Evolutionary conservation across 2,329 filamentous ascomycete genomes (phyloP), one percentile per base, ranked within the genome.

Genomic region (Camptophora hylomeconis): DNA sequence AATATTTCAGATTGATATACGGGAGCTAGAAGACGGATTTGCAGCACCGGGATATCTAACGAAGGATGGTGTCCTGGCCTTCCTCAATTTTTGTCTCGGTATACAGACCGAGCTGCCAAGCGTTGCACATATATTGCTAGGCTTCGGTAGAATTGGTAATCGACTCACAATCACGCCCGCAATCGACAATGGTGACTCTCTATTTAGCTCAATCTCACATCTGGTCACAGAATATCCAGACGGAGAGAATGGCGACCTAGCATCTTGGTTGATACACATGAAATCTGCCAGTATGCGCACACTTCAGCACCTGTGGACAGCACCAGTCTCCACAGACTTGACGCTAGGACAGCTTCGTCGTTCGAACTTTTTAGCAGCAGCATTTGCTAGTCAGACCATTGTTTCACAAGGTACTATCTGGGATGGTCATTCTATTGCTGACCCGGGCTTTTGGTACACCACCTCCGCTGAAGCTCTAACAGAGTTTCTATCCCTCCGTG

Each of bases 61-160:
- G 49, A 92, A 94, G 53, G 63, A 81, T 30, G 79, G 78, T 35
- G 75, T 95, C 13, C 66, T 98, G 5, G 78, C 87, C 39, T 87
- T 98, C 45, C 60, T 99, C 20, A 79, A 81, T 42, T 72, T 75
- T 31, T 92, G 82, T 48, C 65, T 98, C 3, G 67, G 70, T 30
- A 73, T 78, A 18, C 78, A 76, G 15, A 75, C 80, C 1, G 70
- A 78, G 43, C 72, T 75, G 42, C 86, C 89, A 4, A 92, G 79
- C 2, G 76, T 98, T 41, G 89, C 87, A 1, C 92, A 98, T 52
- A 65, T 92, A 24, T 62, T 98, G 2, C 71, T 98, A 4, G 89
- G 89, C 0, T 94, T 98, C 51, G 69, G 69, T 32, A 92, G 83
- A 45, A 71, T 74, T 23, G 70, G 77, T 19, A 75, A 74, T 20